Base-by-base conservation (phyloP, 1,284 basidiomycete species). In the Ganoderma resinaceum region DNA sequence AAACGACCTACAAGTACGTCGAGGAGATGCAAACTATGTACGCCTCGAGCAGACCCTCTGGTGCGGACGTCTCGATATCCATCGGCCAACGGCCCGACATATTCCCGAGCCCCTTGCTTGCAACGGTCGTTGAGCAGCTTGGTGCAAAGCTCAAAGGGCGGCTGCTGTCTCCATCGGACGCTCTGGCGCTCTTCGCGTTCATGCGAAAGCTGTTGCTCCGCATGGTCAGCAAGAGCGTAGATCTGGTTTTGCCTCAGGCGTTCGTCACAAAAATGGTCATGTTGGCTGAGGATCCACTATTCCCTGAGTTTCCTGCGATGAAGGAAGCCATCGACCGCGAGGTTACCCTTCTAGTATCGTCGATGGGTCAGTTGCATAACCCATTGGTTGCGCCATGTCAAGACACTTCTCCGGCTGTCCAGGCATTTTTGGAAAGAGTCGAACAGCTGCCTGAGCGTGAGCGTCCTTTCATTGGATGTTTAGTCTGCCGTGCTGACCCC, bases 1-100 rank as follows among this genome's bases (percentile, higher is more conserved):
- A 94, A 80, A 93, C 91, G 0, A 94, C 95, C 0, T 95, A 97
- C 78, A 87, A 90, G 43, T 99, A 98, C 77, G 85, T 97, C 65
- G 96, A 98, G 75, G 89, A 91, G 14, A 78, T 87, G 65, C 82
- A 84, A 35, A 69, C 76, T 0, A 72, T 86, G 33, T 61, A 71
- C 29, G 23, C 70, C 11, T 58, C 69, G n/a, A 66, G 66, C 26
- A 43, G 38, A 38, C 29, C 18, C 26, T 40, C 33, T 11, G 67
- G 59, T 3, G 66, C 64, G 52, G 35, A 67, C 63, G 49, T 31
- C 23, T 52, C 46, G 3, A 55, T 61, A 8, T 68, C 63, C 31
- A 63, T 74, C 38, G 64, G 69, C 20, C 69, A 74, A 8, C 66
- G 70, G 0, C 72, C 74, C 1, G 73, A 74, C 52, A 75, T 74